A percentile compares a stretch with the other conserved stretches of the same genome.
phyloP scores from a whole-genome alignment of 2,329 filamentous ascomycete genomes.

The Aspergillus pseudonomiae region DNA sequence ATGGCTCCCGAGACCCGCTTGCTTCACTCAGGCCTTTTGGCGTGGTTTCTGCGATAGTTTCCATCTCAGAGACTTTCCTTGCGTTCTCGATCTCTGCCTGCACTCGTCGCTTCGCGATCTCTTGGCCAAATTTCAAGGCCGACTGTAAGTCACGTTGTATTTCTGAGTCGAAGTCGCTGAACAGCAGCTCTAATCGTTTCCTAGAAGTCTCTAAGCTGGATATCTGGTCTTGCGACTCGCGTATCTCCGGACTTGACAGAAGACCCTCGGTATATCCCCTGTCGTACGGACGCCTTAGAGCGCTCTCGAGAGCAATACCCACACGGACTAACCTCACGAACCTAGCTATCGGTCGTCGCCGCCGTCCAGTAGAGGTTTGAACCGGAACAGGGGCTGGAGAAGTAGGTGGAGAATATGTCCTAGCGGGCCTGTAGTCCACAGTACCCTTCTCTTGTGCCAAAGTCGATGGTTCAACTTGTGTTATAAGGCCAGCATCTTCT shows the following conservation, averaged over 20 bases:
- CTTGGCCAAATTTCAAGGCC: constrained; percentile 47
- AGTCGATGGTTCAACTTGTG: constrained; percentile 17
- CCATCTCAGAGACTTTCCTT: constrained; percentile 3
- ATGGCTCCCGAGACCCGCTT: constrained; percentile 15
- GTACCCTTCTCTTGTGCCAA: neutral
- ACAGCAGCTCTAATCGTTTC: constrained; percentile 38
- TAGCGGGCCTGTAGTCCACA: neutral
- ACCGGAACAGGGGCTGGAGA: constrained; percentile 16
- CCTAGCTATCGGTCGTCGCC: constrained; percentile 28
- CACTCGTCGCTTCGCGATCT: constrained; percentile 42
- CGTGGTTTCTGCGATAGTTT: neutral
- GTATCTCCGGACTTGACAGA: constrained; percentile 10
- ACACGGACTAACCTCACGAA: constrained; percentile 40
- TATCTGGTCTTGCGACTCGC: constrained; percentile 15
- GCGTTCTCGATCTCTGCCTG: constrained; percentile 16
- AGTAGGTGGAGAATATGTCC: constrained; percentile 12
- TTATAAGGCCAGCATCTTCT: constrained; percentile 18
- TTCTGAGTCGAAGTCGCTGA: constrained; percentile 40
- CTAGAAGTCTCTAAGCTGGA: constrained; percentile 26
- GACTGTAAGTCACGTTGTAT: constrained; percentile 45
- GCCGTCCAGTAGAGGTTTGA: constrained; percentile 1
- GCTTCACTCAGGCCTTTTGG: constrained; percentile 3
- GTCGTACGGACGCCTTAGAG: constrained; percentile 28
- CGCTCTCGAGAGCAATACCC: constrained; percentile 42
- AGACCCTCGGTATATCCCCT: neutral